Evolutionary conservation across 2,329 filamentous ascomycete genomes (phyloP).

Genomic region (Aureobasidium sp.): DNA sequence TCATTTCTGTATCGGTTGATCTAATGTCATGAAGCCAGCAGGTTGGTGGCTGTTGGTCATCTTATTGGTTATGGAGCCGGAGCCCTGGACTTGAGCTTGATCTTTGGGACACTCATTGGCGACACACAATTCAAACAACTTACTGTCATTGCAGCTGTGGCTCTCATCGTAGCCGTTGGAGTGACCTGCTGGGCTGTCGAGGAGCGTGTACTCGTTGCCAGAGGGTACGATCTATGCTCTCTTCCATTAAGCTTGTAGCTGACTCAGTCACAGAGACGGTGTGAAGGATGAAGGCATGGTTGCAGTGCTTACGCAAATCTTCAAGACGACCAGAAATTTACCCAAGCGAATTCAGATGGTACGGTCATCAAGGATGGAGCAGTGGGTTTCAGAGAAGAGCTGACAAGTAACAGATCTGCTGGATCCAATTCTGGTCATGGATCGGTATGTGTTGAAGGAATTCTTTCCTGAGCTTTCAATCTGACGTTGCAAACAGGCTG

Average conservation of each 20-base stretch:
- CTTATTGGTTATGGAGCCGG: constrained; percentile 79
- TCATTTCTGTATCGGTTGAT: background rate
- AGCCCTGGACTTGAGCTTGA: constrained; percentile 68
- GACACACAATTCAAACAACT: constrained; percentile 96
- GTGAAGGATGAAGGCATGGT: constrained; percentile 40
- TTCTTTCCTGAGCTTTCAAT: background rate
- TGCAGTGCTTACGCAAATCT: constrained; percentile 64
- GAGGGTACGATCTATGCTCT: constrained; percentile 32
- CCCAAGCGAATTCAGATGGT: constrained; percentile 70
- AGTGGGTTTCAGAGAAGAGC: background rate
- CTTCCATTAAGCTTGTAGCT: background rate
- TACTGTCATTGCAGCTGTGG: constrained; percentile 67
- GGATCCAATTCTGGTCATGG: constrained; percentile 95
- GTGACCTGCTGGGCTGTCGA: constrained; percentile 84
- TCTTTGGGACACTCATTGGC: constrained; percentile 68
- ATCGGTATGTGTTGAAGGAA: constrained; percentile 49
- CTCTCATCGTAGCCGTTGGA: constrained; percentile 59
- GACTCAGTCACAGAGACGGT: background rate
- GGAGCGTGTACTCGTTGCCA: constrained; percentile 66
- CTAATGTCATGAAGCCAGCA: constrained; percentile 48
- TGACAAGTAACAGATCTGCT: constrained; percentile 56
- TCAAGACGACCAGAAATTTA: constrained; percentile 65
- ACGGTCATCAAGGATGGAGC: background rate
- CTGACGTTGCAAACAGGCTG: constrained; percentile 47
- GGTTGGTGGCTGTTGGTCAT: constrained; percentile 82